These are phyloP conservation scores for Alnus glutinosa DNA, from an alignment of 306 rosid genomes.

Conservation along the genomic window DNA sequence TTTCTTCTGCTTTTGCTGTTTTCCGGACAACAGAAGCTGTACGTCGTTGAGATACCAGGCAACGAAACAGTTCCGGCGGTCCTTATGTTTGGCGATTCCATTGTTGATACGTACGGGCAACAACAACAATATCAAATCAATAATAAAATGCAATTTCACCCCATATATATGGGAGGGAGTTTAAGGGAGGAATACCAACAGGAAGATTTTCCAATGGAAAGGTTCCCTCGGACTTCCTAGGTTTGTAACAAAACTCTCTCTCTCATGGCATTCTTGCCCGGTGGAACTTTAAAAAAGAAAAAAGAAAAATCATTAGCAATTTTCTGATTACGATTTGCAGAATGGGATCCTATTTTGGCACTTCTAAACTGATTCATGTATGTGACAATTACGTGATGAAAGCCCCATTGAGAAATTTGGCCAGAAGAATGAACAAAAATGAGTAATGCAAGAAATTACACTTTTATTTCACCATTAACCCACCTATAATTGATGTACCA, in stretches of 20 bases:
- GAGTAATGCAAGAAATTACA: no score
- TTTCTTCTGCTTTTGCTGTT: background rate
- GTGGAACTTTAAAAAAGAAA: no score
- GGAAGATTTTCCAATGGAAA: slow-evolving; percentile 55
- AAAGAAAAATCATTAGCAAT: no score
- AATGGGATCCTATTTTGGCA: no score
- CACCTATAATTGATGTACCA: no score
- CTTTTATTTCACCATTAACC: no score
- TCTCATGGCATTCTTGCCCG: background rate
- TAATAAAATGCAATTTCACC: slow-evolving; percentile 28
- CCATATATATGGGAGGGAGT: slow-evolving; percentile 44
- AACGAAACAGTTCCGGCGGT: slow-evolving; percentile 31
- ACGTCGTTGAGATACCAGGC: background rate
- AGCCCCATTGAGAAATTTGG: no score
- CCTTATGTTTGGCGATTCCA: slow-evolving; percentile 40
- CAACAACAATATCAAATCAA: slow-evolving; percentile 29
- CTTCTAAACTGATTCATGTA: no score
- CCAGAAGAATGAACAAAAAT: no score
- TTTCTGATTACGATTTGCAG: no score
- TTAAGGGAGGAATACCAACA: slow-evolving; percentile 28
- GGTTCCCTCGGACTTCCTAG: slow-evolving; percentile 35
- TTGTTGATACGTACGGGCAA: slow-evolving; percentile 36
- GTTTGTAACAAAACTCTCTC: slow-evolving; percentile 3
- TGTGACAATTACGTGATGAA: no score
- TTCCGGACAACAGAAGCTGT: background rate